Evolutionary conservation across 768 basidiomycete genomes (phyloP).

Genomic region (Asterophora lycoperdoides): DNA sequence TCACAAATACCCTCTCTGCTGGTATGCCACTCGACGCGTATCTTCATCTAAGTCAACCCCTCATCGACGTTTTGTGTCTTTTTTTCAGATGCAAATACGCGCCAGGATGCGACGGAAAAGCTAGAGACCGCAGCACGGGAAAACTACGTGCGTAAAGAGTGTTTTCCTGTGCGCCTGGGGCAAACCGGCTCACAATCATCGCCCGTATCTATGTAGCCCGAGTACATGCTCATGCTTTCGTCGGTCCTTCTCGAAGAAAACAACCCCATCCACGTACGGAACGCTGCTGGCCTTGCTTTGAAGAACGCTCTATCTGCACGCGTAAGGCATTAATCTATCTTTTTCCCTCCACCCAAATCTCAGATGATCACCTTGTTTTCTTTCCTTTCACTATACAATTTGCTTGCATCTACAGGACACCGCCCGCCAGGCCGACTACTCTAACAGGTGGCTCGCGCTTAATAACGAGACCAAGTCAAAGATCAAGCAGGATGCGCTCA

Average conservation of each 20-base stretch:
- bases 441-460: conserved; percentile 80
- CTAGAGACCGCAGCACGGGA: conserved; percentile 82
- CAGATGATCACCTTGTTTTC: conserved; percentile 9
- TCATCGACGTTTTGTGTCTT: conserved; percentile 17
- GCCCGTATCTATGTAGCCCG: conserved; percentile 53
- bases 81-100: conserved; percentile 73
- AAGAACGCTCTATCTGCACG: conserved; percentile 92
- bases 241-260: conserved; percentile 77
- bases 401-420: conserved; percentile 48
- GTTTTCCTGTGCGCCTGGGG: conserved; percentile 7
- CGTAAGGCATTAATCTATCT: conserved; percentile 46
- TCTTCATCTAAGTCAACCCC: conserved; percentile 24
- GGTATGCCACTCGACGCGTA: conserved; percentile 50
- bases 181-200: conserved; percentile 16
- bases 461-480: conserved; percentile 62
- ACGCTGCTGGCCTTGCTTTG: conserved; percentile 94
- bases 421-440: conserved; percentile 69
- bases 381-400: conserved; percentile 6
- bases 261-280: conserved; percentile 70
- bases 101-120: conserved; percentile 88
- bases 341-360: conserved; percentile 6
- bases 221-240: conserved; percentile 90
- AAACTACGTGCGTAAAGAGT: conserved; percentile 72
- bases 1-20: conserved; percentile 88
- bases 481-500: conserved; percentile 85